Percentiles rank a stretch among this genome's conserved stretches.
phyloP scores from a whole-genome alignment of 208 protist species.

The Naegleria gruberi region DNA sequence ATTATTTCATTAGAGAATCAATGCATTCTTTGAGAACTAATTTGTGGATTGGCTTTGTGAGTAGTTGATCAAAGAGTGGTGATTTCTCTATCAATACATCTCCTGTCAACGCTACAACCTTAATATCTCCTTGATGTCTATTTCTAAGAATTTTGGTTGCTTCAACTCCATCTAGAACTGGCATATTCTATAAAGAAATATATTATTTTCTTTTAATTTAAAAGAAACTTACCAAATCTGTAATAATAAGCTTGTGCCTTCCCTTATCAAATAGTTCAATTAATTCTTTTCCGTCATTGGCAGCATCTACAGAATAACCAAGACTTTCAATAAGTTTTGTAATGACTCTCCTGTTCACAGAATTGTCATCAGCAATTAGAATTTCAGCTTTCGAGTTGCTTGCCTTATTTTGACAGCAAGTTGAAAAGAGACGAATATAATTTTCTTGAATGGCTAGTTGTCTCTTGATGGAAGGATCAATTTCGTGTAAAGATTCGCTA shows the following conservation, averaged over 20 bases:
- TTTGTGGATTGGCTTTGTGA: background rate
- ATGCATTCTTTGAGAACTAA: background rate
- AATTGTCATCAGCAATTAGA: background rate
- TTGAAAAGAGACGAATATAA: background rate
- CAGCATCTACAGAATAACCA: background rate
- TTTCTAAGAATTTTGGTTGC: background rate
- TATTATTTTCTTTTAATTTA: no score
- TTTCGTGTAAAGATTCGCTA: background rate
- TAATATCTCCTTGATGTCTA: background rate
- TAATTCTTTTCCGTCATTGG: background rate
- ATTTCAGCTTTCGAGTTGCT: background rate
- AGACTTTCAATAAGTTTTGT: background rate
- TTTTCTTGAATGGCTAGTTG: background rate
- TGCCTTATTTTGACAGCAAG: background rate
- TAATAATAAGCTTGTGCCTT: background rate
- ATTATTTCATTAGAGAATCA: no score
- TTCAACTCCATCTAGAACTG: background rate
- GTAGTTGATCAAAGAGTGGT: background rate
- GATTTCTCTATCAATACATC: background rate
- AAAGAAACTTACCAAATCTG: background rate
- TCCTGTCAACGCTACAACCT: background rate
- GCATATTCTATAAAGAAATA: background rate
- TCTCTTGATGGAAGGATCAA: background rate
- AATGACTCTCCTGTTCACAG: background rate
- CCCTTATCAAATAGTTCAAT: background rate